These are phyloP conservation scores for Phyllostachys edulis DNA, from an alignment of 176 grass and related monocot genomes.

Conservation along the genomic window DNA sequence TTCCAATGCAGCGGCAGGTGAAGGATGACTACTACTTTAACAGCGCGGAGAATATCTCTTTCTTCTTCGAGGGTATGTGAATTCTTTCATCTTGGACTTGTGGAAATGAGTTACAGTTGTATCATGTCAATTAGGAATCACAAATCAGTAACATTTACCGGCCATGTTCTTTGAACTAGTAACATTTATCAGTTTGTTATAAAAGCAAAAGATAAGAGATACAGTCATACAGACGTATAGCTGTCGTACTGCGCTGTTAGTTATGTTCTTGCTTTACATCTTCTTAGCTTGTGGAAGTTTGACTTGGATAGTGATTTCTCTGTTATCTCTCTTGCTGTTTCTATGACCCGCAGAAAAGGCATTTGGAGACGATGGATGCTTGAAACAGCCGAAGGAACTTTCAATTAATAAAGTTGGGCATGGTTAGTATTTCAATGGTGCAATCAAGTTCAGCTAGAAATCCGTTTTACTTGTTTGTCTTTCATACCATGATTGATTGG, in stretches of 20 bases:
- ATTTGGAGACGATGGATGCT: constrained; percentile 77
- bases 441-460: constrained; percentile 14
- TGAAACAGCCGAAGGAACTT: constrained; percentile 89
- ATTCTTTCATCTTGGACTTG: constrained; percentile 1
- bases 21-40: constrained; percentile 90
- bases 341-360: constrained; percentile 63
- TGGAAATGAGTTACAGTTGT: neutral
- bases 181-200: neutral
- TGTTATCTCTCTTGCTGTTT: neutral
- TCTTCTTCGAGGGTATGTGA: constrained; percentile 88
- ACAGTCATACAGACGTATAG: neutral
- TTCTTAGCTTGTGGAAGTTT: neutral
- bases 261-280: neutral
- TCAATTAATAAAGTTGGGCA: constrained; percentile 99
- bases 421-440: constrained; percentile 46
- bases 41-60: constrained; percentile 89
- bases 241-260: neutral
- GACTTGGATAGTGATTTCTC: neutral
- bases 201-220: neutral
- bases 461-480: neutral
- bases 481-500: neutral
- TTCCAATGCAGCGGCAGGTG: constrained; percentile 58
- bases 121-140: constrained; percentile 15
- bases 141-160: neutral
- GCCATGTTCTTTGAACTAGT: neutral